Evolutionary conservation across 179 eudicot genomes (phyloP).

Genomic region (Actinidia arguta): DNA sequence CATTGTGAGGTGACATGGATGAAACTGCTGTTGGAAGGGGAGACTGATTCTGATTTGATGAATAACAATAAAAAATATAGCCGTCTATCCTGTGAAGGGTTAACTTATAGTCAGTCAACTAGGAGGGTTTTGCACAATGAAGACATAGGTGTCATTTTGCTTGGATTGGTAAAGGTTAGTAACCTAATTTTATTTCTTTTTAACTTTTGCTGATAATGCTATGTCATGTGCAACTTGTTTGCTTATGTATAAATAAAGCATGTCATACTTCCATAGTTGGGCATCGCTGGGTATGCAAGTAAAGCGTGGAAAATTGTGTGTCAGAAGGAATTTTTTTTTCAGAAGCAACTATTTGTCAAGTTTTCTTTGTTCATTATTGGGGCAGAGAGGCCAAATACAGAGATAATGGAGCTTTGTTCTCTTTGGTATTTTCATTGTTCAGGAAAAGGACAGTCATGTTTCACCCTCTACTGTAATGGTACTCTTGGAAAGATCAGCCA

Average conservation of each 20-base stretch:
- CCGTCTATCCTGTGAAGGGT: constrained; percentile 38
- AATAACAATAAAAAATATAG: constrained; percentile 32
- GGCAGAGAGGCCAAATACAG: not conserved
- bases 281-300: not conserved
- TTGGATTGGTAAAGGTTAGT: constrained; percentile 76
- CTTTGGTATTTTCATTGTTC: not conserved
- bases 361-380: not conserved
- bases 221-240: constrained; percentile 1
- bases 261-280: constrained; percentile 12
- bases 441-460: not conserved
- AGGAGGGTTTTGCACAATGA: constrained; percentile 63
- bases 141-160: constrained; percentile 64
- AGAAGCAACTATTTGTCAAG: not conserved
- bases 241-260: constrained; percentile 4
- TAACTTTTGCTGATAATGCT: not conserved
- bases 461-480: not conserved
- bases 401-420: constrained; percentile 1
- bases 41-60: constrained; percentile 35
- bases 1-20: constrained; percentile 65
- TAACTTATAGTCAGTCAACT: constrained; percentile 34
- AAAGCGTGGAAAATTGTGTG: not conserved
- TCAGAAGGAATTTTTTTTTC: not conserved
- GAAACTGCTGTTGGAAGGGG: constrained; percentile 36
- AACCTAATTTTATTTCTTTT: not conserved
- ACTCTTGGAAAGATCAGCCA: constrained; percentile 1